Conservation (phyloP, 805 yeast species). For the Danielia oregonensis region DNA sequence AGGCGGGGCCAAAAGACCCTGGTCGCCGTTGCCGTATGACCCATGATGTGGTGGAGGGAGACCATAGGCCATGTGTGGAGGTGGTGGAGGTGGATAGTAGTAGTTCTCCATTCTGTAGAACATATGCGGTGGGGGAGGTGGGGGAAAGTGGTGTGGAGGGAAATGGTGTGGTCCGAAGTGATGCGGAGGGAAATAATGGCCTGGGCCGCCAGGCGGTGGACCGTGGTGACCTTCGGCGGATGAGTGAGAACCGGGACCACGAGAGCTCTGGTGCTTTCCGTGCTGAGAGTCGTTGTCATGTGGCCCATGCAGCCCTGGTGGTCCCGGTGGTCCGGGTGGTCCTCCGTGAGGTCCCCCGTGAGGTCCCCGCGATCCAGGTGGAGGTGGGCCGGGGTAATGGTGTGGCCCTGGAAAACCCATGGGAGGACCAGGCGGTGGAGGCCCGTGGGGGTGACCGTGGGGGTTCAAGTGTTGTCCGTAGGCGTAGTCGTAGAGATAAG, state of each 20-base stretch:
- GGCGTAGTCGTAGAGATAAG: constrained; percentile 3
- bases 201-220: constrained; percentile 3
- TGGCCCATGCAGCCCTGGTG: constrained; percentile 3
- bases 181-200: constrained; percentile 1
- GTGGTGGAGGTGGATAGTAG: constrained; percentile 1
- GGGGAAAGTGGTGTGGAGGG: background rate
- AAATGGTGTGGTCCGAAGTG: background rate
- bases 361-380: background rate
- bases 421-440: background rate
- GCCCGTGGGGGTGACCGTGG: constrained; percentile 2
- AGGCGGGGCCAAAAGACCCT: background rate
- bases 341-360: constrained; percentile 1
- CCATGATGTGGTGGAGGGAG: constrained; percentile 1
- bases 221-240: constrained; percentile 5
- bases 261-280: too few species aligned
- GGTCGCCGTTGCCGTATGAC: background rate
- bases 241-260: too few species aligned
- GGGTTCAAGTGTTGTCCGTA: background rate
- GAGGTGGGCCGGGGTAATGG: background rate
- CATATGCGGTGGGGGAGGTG: constrained; percentile 1
- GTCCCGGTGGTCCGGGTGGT: constrained; percentile 2
- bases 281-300: too few species aligned
- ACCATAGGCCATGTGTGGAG: constrained; percentile 1
- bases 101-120: background rate
- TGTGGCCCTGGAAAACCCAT: background rate